Evolutionary conservation across 2,329 filamentous ascomycete genomes (phyloP).

Genomic region (Arthrocladium fulminans): DNA sequence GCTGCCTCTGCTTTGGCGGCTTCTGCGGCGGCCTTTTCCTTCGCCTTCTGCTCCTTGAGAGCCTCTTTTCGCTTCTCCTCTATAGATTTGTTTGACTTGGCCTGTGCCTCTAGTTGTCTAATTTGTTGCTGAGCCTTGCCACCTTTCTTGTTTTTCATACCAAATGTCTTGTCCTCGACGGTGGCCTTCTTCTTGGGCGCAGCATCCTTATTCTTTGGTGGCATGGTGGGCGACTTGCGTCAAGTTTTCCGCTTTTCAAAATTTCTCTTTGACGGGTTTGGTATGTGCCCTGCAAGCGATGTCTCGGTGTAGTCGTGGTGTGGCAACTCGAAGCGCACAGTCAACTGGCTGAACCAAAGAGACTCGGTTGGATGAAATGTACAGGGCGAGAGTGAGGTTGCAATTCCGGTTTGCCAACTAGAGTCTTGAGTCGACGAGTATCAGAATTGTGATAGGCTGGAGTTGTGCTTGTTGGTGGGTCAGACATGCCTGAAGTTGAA

Average conservation of each 20-base stretch:
- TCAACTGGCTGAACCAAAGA: no score
- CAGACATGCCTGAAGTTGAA: neutral
- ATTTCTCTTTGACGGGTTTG: neutral
- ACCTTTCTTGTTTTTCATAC: constrained; percentile 99
- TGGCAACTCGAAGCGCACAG: no score
- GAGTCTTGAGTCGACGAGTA: neutral
- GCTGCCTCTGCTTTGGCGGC: constrained; percentile 70
- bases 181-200: constrained; percentile 41
- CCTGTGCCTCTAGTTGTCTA: constrained; percentile 65
- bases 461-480: neutral
- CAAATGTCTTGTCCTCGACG: constrained; percentile 93
- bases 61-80: constrained; percentile 76
- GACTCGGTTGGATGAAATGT: neutral
- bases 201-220: constrained; percentile 38
- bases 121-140: constrained; percentile 83
- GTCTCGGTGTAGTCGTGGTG: neutral
- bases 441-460: no score
- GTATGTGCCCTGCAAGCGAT: neutral
- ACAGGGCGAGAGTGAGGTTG: neutral
- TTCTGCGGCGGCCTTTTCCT: constrained; percentile 86
- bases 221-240: constrained; percentile 28
- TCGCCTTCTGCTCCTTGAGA: constrained; percentile 58
- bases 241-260: neutral
- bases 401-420: neutral
- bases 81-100: constrained; percentile 64